Evolutionary conservation across 495 filamentous ascomycete genomes (phyloP).

Genomic region (Daldinia bambusicola): DNA sequence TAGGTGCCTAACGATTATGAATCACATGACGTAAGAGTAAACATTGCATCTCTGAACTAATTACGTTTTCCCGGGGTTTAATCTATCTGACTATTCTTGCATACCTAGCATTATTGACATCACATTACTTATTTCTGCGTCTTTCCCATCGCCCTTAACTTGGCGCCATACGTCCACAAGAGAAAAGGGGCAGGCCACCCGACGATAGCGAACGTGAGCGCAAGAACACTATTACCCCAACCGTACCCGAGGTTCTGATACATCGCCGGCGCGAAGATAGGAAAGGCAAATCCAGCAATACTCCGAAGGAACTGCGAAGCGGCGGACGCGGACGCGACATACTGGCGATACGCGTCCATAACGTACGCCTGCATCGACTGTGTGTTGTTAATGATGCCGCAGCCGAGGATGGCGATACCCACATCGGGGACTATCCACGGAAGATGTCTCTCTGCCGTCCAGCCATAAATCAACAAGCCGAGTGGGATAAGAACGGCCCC

Average conservation of each 20-base stretch:
- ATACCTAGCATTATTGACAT: too few species aligned
- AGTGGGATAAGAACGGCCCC: slow-evolving; percentile 31
- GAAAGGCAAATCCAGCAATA: slow-evolving; percentile 75
- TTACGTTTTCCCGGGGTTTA: too few species aligned
- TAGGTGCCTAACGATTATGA: too few species aligned
- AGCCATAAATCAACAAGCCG: slow-evolving; percentile 55
- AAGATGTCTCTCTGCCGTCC: slow-evolving; percentile 46
- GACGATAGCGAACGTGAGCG: slow-evolving; percentile 59
- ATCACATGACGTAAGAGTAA: too few species aligned
- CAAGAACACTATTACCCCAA: slow-evolving; percentile 65
- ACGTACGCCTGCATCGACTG: slow-evolving; percentile 61
- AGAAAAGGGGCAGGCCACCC: slow-evolving; percentile 57
- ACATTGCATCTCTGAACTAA: too few species aligned
- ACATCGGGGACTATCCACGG: slow-evolving; percentile 59
- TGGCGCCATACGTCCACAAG: slow-evolving; percentile 56
- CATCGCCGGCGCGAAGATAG: slow-evolving; percentile 74
- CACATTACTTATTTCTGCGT: slow-evolving; percentile 2
- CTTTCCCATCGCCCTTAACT: slow-evolving; percentile 42
- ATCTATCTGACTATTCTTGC: too few species aligned
- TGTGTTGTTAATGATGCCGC: slow-evolving; percentile 25
- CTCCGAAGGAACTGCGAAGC: slow-evolving; percentile 72
- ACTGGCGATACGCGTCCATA: slow-evolving; percentile 76
- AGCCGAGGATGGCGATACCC: slow-evolving; percentile 35
- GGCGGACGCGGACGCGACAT: slow-evolving; percentile 74
- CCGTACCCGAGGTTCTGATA: slow-evolving; percentile 64